These are phyloP conservation scores for Tolypocladium sp. DNA, from an alignment of 2,329 filamentous ascomycete species.

Conservation along the genomic window DNA sequence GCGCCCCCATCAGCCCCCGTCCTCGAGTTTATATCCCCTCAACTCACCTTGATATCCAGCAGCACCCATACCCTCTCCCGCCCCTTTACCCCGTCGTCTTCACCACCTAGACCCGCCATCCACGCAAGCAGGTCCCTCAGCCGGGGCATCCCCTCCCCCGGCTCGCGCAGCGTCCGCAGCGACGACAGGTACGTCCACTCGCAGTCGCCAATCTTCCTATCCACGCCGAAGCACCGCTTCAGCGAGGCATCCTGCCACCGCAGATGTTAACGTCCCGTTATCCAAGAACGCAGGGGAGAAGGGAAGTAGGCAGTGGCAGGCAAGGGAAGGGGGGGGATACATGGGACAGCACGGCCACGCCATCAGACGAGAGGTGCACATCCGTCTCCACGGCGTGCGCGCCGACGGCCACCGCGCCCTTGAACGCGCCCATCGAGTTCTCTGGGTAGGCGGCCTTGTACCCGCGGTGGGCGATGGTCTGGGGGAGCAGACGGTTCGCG, in stretches of 20 bases:
- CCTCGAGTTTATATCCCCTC: neutral
- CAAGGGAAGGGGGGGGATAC: conserved; percentile 28
- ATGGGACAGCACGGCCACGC: conserved; percentile 78
- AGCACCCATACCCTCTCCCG: conserved; percentile 27
- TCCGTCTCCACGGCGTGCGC: conserved; percentile 84
- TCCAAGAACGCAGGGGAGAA: no score
- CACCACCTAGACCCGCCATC: conserved; percentile 48
- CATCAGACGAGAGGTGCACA: conserved; percentile 72
- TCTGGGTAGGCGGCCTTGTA: conserved; percentile 74
- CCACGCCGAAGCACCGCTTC: conserved; percentile 72
- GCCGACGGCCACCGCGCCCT: conserved; percentile 61
- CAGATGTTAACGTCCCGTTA: neutral
- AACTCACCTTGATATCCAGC: conserved; percentile 73
- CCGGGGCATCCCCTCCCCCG: conserved; percentile 63
- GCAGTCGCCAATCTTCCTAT: conserved; percentile 63
- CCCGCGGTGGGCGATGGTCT: conserved; percentile 70
- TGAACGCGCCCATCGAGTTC: conserved; percentile 76
- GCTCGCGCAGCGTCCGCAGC: conserved; percentile 57
- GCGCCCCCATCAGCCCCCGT: neutral
- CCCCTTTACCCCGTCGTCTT: conserved; percentile 40
- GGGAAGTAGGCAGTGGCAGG: no score
- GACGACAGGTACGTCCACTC: conserved; percentile 65
- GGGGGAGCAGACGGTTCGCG: conserved; percentile 38
- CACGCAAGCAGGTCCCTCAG: conserved; percentile 67
- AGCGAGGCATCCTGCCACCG: conserved; percentile 57